phyloP scores from a whole-genome alignment of 176 grass and related monocot genomes.

The Thinopyrum elongatum region DNA sequence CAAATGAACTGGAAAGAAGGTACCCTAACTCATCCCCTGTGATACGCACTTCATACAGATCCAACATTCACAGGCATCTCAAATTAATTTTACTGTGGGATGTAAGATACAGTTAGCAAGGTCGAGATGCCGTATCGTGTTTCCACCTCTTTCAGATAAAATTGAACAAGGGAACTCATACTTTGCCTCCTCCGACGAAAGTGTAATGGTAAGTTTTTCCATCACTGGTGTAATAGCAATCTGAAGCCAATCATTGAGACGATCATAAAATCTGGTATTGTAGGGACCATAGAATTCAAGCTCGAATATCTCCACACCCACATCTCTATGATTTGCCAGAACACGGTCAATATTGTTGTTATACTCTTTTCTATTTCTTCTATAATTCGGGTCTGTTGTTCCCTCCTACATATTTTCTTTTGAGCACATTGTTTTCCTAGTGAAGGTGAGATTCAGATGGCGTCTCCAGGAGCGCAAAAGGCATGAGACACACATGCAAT shows the following conservation, averaged over 20 bases:
- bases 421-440: neutral
- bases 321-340: neutral
- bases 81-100: too few relatives aligned
- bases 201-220: neutral
- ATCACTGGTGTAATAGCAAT: neutral
- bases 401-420: neutral
- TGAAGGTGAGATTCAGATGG: neutral
- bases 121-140: too few relatives aligned
- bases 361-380: neutral
- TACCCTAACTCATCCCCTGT: too few relatives aligned
- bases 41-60: too few relatives aligned
- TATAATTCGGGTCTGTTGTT: neutral
- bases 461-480: neutral
- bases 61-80: too few relatives aligned
- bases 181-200: neutral
- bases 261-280: neutral
- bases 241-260: neutral
- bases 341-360: neutral
- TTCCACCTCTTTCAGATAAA: neutral
- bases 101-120: too few relatives aligned
- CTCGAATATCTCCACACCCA: neutral
- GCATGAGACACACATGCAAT: neutral
- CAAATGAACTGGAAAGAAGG: neutral
- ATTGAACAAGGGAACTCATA: neutral
- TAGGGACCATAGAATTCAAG: neutral